These are phyloP conservation scores for Lobosporangium transversale DNA, from an alignment of 192 early-diverging fungal genomes.

Conservation along the genomic window DNA sequence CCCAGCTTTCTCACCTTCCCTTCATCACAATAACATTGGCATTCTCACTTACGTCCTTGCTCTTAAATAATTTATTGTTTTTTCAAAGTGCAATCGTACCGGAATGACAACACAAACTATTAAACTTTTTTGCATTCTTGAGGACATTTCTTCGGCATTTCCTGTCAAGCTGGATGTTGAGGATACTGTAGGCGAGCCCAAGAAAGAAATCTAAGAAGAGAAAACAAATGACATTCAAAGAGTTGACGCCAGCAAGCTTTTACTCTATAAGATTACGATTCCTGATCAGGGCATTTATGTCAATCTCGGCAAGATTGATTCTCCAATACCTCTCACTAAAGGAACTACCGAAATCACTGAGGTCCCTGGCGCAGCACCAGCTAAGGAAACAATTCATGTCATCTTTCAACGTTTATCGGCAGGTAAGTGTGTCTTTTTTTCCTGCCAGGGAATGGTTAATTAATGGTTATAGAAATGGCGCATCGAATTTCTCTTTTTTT, in stretches of 20 bases:
- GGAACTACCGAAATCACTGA: not conserved
- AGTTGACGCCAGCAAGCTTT: not conserved
- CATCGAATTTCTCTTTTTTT: constrained; percentile 2
- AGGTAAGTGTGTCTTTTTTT: not conserved
- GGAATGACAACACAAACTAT: not conserved
- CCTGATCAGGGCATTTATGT: not conserved
- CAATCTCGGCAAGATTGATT: not conserved
- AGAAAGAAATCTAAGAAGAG: not conserved
- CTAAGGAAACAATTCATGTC: constrained; percentile 1
- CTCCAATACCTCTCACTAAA: not conserved
- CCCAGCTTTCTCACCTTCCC: no score
- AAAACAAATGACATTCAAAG: not conserved
- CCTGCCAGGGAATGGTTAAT: not conserved
- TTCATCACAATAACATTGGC: not conserved
- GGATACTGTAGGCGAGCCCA: not conserved
- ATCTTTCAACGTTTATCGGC: not conserved
- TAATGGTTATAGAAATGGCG: constrained; percentile 3
- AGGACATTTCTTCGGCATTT: not conserved
- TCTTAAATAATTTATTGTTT: not conserved
- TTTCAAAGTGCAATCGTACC: not conserved
- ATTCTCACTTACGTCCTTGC: not conserved
- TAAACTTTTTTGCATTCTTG: constrained; percentile 1
- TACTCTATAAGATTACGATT: not conserved
- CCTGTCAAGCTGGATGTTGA: not conserved
- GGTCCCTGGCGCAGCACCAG: not conserved